Conservation (phyloP, 306 rosid genomes). For the Cotoneaster glaucophyllus region DNA sequence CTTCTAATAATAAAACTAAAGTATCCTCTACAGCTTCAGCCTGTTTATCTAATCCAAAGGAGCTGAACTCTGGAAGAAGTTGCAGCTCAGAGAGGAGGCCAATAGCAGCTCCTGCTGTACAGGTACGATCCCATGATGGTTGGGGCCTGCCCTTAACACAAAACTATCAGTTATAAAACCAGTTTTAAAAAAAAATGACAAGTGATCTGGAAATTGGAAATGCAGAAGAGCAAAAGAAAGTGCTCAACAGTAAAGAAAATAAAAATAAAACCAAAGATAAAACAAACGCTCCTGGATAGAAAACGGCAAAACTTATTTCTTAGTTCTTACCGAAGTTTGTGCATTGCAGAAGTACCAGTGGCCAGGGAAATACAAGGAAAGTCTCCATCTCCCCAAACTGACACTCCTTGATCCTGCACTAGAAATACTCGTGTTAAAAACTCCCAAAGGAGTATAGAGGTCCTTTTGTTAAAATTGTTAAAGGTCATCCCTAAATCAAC, state of each 20-base stretch:
- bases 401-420: slow-evolving; percentile 66
- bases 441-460: neutral
- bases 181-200: neutral
- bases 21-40: slow-evolving; percentile 64
- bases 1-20: slow-evolving; percentile 52
- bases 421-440: neutral
- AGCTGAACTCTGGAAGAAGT: slow-evolving; percentile 46
- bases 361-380: slow-evolving; percentile 67
- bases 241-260: too few relatives aligned
- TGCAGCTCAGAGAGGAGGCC: slow-evolving; percentile 78
- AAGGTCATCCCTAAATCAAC: neutral
- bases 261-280: neutral
- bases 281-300: neutral
- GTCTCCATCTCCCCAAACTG: slow-evolving; percentile 71
- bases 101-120: slow-evolving; percentile 83
- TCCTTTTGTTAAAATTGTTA: neutral
- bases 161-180: neutral
- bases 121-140: slow-evolving; percentile 96
- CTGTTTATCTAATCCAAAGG: slow-evolving; percentile 49
- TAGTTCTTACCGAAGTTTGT: slow-evolving; percentile 74
- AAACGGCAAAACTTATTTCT: neutral
- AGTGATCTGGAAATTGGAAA: neutral
- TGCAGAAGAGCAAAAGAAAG: neutral
- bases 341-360: slow-evolving; percentile 84
- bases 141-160: slow-evolving; percentile 60